A percentile compares a stretch with the other conserved stretches of the same genome.
Conservation (phyloP, 768 basidiomycete genomes). For the Tremella mesenterica region DNA sequence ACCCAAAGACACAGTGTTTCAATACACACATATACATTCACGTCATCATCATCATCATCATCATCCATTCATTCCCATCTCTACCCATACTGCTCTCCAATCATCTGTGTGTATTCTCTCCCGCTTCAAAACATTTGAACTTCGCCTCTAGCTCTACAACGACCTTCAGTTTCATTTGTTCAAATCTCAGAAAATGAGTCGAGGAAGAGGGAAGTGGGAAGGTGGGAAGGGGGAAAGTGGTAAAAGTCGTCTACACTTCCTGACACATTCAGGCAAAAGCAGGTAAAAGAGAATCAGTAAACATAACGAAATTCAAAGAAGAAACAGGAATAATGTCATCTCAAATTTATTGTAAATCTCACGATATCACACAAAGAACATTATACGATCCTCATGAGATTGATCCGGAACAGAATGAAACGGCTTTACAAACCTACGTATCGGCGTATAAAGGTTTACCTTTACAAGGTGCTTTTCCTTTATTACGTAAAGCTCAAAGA, state of each 20-base stretch:
- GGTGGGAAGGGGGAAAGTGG: no score
- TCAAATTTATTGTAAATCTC: constrained; percentile 68
- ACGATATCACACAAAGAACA: constrained; percentile 54
- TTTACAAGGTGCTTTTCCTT: constrained; percentile 58
- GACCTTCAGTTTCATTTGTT: no score
- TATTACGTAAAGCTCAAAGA: constrained; percentile 79
- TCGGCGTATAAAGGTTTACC: constrained; percentile 73
- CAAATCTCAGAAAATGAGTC: no score
- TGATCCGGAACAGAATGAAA: constrained; percentile 69
- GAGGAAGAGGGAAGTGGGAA: no score
- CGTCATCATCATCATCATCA: no score
- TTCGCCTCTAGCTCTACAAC: no score
- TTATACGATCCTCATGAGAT: constrained; percentile 78
- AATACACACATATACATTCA: no score
- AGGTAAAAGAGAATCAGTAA: constrained; percentile 60
- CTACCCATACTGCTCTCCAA: no score
- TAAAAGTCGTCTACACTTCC: neutral
- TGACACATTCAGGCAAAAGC: constrained; percentile 60
- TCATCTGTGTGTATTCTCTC: no score
- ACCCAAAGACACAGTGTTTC: no score
- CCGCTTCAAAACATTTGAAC: no score
- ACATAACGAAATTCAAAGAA: constrained; percentile 63
- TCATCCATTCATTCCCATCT: no score
- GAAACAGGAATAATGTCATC: constrained; percentile 71
- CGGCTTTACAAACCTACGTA: constrained; percentile 80